A percentile compares a stretch with the other conserved stretches of the same genome.
Conservation (phyloP, 352 stramenopile genomes). For the Lagenidium sp. region DNA sequence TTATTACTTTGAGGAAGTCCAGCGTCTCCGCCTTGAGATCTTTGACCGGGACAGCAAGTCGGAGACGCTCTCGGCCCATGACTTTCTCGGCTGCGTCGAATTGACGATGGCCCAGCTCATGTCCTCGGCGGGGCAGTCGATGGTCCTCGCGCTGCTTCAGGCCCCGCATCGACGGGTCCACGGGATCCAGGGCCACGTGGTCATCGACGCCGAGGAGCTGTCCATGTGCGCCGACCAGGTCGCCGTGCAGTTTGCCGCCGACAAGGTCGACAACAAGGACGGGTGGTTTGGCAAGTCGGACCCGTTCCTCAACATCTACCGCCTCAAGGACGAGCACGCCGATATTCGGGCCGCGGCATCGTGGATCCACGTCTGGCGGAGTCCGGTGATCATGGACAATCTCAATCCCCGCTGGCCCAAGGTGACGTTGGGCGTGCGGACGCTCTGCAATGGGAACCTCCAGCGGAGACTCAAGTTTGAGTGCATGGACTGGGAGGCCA, state of each 20-base stretch:
- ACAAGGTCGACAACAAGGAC: slow-evolving; percentile 74
- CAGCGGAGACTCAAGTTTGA: slow-evolving; percentile 51
- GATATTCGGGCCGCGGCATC: slow-evolving; percentile 28
- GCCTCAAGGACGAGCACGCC: slow-evolving; percentile 27
- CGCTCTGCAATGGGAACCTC: slow-evolving; percentile 59
- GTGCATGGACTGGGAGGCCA: slow-evolving; percentile 75
- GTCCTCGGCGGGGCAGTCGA: slow-evolving; percentile 46
- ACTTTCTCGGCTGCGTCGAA: slow-evolving; percentile 71
- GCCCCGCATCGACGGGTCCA: slow-evolving; percentile 21
- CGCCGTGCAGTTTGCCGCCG: slow-evolving; percentile 43
- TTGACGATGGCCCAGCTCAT: slow-evolving; percentile 75
- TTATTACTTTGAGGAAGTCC: slow-evolving; percentile 78
- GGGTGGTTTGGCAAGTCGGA: slow-evolving; percentile 70
- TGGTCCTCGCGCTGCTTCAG: slow-evolving; percentile 44
- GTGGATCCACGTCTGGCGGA: slow-evolving; percentile 65
- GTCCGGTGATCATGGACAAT: slow-evolving; percentile 55
- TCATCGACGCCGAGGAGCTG: slow-evolving; percentile 68
- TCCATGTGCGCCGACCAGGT: slow-evolving; percentile 52
- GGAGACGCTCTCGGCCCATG: slow-evolving; percentile 42
- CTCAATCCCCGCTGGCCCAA: slow-evolving; percentile 53
- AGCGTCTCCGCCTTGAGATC: slow-evolving; percentile 66
- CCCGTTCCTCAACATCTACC: slow-evolving; percentile 72
- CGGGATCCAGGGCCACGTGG: slow-evolving; percentile 45
- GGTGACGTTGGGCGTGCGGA: slow-evolving; percentile 47
- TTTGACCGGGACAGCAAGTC: slow-evolving; percentile 72